Evolutionary conservation across 495 filamentous ascomycete genomes (phyloP), one percentile per base, ranked within the genome.

Genomic region (Penicillium nucicola): DNA sequence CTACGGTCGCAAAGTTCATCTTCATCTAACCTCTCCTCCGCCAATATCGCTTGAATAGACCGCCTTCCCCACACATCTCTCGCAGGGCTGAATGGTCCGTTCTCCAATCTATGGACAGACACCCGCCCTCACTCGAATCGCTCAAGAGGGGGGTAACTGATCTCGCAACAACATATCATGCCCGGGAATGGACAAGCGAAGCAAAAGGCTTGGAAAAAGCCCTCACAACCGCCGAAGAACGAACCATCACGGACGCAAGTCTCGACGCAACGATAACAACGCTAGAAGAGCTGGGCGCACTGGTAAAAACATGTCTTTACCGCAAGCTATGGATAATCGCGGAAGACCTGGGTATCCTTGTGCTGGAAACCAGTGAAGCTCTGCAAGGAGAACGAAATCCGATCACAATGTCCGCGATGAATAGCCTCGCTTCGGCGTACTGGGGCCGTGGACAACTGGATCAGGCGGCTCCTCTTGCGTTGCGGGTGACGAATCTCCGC

Each of bases 341-440:
- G 11, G 57, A n/a, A 6, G 50, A 62, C 31, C 46, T 69, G 2
- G 34, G 46, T 7, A 17, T 52, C 18, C 28, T 63, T 30, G 55
- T 65, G 31, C 39, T 71, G 19, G 39, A 58, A 31, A n/a, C 35
- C 3, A 47, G 51, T 5, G 47, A 61, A 19, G 45, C 12, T 7
- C 22, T 53, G 7, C 51, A 66, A 5, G 68, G 70, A 1, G 37
- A 55, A 23, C 52, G 64, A 8, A 45, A 57, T 17, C 17, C 30
- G n/a, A 49, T 20, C 40, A 53, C 55, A 1, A 35, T 71, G 42
- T 58, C 20, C 12, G 50, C 50, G 4, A 70, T 71, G 57, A 43
- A 28, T 14, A 60, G 58, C 14, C 62, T 74, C 0, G 61, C 52
- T 28, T 52, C 56, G 10, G 64, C 59, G 9, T 67, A 65, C 18